A percentile compares a stretch with the other conserved stretches of the same genome.
Conservation (phyloP, 2,329 filamentous ascomycete species). For the Diaporthe aspalathi region DNA sequence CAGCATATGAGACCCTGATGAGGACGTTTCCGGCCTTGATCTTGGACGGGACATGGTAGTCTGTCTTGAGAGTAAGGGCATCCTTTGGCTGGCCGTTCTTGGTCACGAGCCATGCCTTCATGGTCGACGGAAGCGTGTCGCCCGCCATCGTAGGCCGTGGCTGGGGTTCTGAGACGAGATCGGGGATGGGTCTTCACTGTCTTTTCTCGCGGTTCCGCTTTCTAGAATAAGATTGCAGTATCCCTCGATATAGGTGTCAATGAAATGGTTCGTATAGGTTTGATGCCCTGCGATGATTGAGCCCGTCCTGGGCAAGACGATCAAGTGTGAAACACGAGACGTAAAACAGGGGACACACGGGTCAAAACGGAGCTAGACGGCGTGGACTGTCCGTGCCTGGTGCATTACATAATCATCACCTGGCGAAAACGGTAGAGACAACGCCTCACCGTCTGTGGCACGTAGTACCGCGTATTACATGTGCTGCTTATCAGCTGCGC, state of each 20-base stretch:
- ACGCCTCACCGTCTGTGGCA: neutral
- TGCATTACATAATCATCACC: neutral
- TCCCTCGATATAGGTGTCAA: neutral
- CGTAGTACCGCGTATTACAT: neutral
- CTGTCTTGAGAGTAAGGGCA: slow-evolving; percentile 44
- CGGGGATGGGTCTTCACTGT: neutral
- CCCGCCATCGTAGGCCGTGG: slow-evolving; percentile 33
- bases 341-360: neutral
- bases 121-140: slow-evolving; percentile 42
- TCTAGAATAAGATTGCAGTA: neutral
- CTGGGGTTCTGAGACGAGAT: neutral
- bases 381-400: too few relatives aligned
- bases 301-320: too few relatives aligned
- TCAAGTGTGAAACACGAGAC: slow-evolving; percentile 9
- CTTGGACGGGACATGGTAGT: slow-evolving; percentile 40
- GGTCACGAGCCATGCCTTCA: slow-evolving; percentile 47
- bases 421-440: neutral
- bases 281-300: neutral
- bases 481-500: slow-evolving; percentile 4
- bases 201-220: neutral
- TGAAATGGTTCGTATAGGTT: neutral
- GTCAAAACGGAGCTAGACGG: neutral
- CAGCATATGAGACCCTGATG: slow-evolving; percentile 48
- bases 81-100: slow-evolving; percentile 44
- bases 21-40: slow-evolving; percentile 44